A percentile compares a stretch with the other conserved stretches of the same genome.
Evolutionary conservation across 371 early-diverging fungal genomes (phyloP).

Genomic region (Haplosporangium sp.): DNA sequence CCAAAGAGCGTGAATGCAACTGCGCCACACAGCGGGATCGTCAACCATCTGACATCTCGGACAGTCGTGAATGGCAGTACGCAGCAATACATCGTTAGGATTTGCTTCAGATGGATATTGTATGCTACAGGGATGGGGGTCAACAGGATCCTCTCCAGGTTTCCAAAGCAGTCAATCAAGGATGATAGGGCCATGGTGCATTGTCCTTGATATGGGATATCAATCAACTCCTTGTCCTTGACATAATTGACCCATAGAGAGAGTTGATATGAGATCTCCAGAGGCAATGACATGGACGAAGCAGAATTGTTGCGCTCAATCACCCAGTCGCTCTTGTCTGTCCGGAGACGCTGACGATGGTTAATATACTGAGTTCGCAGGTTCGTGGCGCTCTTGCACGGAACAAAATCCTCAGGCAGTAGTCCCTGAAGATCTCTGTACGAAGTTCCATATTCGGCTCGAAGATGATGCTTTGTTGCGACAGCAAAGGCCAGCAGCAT

Average conservation of each 20-base stretch:
- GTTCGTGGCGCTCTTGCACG: constrained; percentile 34
- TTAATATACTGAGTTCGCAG: constrained; percentile 44
- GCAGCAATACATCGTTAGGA: constrained; percentile 71
- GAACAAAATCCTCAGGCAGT: constrained; percentile 57
- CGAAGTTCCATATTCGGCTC: constrained; percentile 70
- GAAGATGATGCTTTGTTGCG: constrained; percentile 77
- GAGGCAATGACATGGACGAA: constrained; percentile 67
- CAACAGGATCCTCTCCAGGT: constrained; percentile 79
- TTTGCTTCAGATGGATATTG: constrained; percentile 81
- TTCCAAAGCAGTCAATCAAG: constrained; percentile 74
- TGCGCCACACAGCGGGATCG: constrained; percentile 70
- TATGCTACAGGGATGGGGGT: constrained; percentile 87
- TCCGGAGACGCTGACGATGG: constrained; percentile 41
- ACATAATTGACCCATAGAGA: constrained; percentile 65
- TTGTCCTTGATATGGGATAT: constrained; percentile 60
- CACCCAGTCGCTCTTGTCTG: constrained; percentile 44
- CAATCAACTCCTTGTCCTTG: constrained; percentile 59
- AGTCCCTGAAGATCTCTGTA: constrained; percentile 66
- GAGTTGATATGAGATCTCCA: constrained; percentile 69
- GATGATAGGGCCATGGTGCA: constrained; percentile 63
- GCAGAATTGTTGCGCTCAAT: constrained; percentile 37
- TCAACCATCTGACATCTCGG: constrained; percentile 61
- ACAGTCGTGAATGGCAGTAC: constrained; percentile 79
- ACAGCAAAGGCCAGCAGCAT: constrained; percentile 77
- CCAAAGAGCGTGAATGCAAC: constrained; percentile 80